These are phyloP conservation scores for Balansia obtecta DNA, from an alignment of 2,329 filamentous ascomycete genomes.

Conservation along the genomic window DNA sequence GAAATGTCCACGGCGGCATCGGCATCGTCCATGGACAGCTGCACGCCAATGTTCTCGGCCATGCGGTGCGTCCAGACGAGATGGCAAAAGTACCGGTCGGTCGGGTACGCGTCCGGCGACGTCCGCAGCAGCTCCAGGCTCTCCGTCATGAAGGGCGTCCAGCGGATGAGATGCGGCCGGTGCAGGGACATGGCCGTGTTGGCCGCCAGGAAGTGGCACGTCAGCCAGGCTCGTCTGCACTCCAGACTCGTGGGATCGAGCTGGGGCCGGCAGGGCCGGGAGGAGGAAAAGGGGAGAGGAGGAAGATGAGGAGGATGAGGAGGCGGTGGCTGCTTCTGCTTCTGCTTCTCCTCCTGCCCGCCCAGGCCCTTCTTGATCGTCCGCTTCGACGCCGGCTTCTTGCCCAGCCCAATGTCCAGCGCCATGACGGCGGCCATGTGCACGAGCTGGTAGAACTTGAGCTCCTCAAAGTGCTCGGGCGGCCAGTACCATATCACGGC, in stretches of 20 bases:
- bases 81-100: conserved; percentile 46
- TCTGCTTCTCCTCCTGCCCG: conserved; percentile 27
- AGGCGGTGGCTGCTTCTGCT: too few species aligned
- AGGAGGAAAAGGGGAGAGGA: conserved; percentile 16
- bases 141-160: conserved; percentile 49
- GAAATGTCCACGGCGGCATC: conserved; percentile 39
- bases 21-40: conserved; percentile 57
- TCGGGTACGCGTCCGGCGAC: conserved; percentile 40
- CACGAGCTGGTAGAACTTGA: conserved; percentile 81
- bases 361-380: conserved; percentile 8
- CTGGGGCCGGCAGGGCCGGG: conserved; percentile 18
- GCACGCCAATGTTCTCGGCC: conserved; percentile 54
- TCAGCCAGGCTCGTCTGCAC: conserved; percentile 44
- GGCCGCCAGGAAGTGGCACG: conserved; percentile 45
- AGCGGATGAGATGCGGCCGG: conserved; percentile 46
- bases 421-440: conserved; percentile 74
- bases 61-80: conserved; percentile 48
- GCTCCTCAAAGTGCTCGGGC: conserved; percentile 70
- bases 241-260: conserved; percentile 43
- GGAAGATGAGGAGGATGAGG: conserved; percentile 13
- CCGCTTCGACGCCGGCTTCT: conserved; percentile 12
- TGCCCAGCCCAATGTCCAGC: conserved; percentile 68
- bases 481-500: conserved; percentile 77
- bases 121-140: conserved; percentile 42
- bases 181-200: conserved; percentile 51